Base-by-base conservation (phyloP, 768 basidiomycete genomes). In the Termitomyces sp. region DNA sequence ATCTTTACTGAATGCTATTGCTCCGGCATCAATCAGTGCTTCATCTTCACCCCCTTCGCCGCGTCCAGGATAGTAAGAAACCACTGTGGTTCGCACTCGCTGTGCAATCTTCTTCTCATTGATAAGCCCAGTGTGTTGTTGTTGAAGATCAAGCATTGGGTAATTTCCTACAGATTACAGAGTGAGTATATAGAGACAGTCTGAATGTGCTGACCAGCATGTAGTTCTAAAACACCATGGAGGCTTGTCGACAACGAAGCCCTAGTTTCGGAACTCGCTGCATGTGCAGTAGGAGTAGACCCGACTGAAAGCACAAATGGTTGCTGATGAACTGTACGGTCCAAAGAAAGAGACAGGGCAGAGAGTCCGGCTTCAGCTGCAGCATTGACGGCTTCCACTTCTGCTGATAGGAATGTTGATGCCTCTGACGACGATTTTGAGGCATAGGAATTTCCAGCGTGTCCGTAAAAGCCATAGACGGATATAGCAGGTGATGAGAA, bases 271-370 rank as follows among this genome's bases (percentile, higher is more conserved):
- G 80, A 74, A 36, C 81, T 84, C 12, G 88, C 91, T 10, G 88
- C 88, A 69, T 94, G 90, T 0, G 92, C 93, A 2, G 92, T 87
- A 1, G 93, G 93, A 2, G 93, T 94, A n/a, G 92, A 89, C 25
- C 93, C 92, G 2, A 94, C 87, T 2, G 89, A 89, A 40, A 95
- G 74, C 2, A 91, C 81, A 66, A 90, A 93, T 5, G 83, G 80
- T 42, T 76, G 72, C 6, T 76, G 74, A 57, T 79, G 72, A 45
- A 70, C 60, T 5, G 60, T 53, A n/a, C 63, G 69, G 43, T 73
- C 70, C 12, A 74, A 68, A 14, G 76, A 74, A 42, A 69, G 67
- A 9, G 75, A 70, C 36, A 87, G 73, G 54, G 83, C 71, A 43
- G 78, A 76, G 36, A 87, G 69, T 0, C 84, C 86, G 53, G 83